A percentile compares a stretch with the other conserved stretches of the same genome.
phyloP scores from a whole-genome alignment of 805 yeast genomes.

The Pichia insulana region DNA sequence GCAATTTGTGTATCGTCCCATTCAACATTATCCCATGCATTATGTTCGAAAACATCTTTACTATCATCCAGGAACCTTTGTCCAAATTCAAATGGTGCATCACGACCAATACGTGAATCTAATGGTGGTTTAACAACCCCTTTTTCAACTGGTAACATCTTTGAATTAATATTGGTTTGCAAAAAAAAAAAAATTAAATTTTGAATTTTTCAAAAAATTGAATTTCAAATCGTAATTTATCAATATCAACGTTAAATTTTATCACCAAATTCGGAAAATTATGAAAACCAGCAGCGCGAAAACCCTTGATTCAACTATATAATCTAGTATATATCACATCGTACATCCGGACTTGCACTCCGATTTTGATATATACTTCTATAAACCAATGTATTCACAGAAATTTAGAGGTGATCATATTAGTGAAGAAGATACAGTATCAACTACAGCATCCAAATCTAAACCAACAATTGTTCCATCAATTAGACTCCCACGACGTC shows the following conservation, averaged over 20 bases:
- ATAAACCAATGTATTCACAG: constrained; percentile 13
- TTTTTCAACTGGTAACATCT: background rate
- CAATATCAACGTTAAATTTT: too few relatives aligned
- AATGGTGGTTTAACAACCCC: constrained; percentile 33
- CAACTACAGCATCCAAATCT: too few relatives aligned
- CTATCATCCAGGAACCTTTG: constrained; percentile 66
- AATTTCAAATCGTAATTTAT: too few relatives aligned
- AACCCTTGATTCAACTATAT: too few relatives aligned
- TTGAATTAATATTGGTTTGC: too few relatives aligned
- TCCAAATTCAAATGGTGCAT: constrained; percentile 87
- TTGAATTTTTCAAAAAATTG: too few relatives aligned
- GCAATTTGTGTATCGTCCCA: constrained; percentile 88
- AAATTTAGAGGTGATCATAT: constrained; percentile 22
- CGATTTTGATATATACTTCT: too few relatives aligned
- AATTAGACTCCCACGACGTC: too few relatives aligned
- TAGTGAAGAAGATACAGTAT: constrained; percentile 13
- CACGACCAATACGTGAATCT: constrained; percentile 66
- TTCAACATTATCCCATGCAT: constrained; percentile 96
- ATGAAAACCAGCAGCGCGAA: background rate
- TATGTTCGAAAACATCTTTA: constrained; percentile 81
- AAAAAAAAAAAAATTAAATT: background rate
- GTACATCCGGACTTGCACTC: background rate
- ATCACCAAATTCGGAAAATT: background rate
- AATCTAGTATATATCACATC: too few relatives aligned
- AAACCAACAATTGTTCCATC: too few relatives aligned